Evolutionary conservation across 2,329 filamentous ascomycete genomes (phyloP).

Genomic region (Botryosphaeria agaves): DNA sequence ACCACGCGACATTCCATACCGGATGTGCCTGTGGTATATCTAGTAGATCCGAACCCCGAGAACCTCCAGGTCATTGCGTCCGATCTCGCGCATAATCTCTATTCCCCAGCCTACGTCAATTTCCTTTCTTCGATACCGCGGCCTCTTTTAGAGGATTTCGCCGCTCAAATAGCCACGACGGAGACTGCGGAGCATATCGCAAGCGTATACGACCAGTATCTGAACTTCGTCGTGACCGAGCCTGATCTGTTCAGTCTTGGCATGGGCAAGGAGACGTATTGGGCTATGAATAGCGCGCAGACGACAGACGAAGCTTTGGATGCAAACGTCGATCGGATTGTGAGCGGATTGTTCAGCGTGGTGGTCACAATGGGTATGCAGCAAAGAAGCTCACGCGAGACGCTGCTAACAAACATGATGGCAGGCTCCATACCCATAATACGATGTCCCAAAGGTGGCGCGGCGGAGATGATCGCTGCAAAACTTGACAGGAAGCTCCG

Average conservation of each 20-base stretch:
- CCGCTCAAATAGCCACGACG: slow-evolving; percentile 65
- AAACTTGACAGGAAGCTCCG: slow-evolving; percentile 91
- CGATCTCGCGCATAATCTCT: slow-evolving; percentile 75
- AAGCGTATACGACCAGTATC: slow-evolving; percentile 88
- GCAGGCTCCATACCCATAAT: slow-evolving; percentile 85
- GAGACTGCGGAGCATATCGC: slow-evolving; percentile 80
- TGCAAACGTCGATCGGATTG: slow-evolving; percentile 71
- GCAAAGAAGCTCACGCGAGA: no score
- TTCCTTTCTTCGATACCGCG: slow-evolving; percentile 88
- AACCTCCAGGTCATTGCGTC: slow-evolving; percentile 72
- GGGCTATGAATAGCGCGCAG: slow-evolving; percentile 85
- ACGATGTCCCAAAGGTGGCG: slow-evolving; percentile 77
- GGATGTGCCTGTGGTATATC: slow-evolving; percentile 88
- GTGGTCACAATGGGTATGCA: slow-evolving; percentile 95
- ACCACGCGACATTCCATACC: slow-evolving; percentile 76
- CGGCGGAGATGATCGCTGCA: slow-evolving; percentile 83
- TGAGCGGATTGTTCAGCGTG: slow-evolving; percentile 93
- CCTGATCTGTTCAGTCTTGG: slow-evolving; percentile 90
- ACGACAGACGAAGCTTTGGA: slow-evolving; percentile 86
- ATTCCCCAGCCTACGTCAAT: slow-evolving; percentile 90
- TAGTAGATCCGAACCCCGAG: slow-evolving; percentile 71
- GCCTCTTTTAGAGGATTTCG: slow-evolving; percentile 86
- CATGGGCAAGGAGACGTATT: slow-evolving; percentile 86
- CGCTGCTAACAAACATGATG: no score
- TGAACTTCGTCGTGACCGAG: slow-evolving; percentile 94